phyloP scores from a whole-genome alignment of 148 eudicot species.

The Silene latifolia region DNA sequence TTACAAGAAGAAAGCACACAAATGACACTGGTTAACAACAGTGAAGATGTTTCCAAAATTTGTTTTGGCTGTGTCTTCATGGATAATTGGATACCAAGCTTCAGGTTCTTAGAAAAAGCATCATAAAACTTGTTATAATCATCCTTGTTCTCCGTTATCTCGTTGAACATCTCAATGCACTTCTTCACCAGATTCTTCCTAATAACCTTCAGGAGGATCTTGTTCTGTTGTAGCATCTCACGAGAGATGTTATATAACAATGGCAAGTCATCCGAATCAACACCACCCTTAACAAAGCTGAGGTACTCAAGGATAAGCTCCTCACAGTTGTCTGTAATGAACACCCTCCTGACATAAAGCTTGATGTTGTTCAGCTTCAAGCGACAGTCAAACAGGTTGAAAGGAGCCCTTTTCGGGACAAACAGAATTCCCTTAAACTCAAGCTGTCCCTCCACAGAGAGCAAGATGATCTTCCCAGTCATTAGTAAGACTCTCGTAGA shows the following conservation, averaged over 20 bases:
- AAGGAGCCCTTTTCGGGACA: slow-evolving; percentile 12
- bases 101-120: slow-evolving; percentile 79
- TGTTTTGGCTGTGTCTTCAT: slow-evolving; percentile 86
- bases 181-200: slow-evolving; percentile 92
- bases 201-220: slow-evolving; percentile 85
- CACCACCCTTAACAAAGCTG: slow-evolving; percentile 63
- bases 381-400: slow-evolving; percentile 71
- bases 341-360: slow-evolving; percentile 90
- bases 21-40: too few species aligned
- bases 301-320: slow-evolving; percentile 90
- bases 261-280: slow-evolving; percentile 51
- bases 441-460: slow-evolving; percentile 66
- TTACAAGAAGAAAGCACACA: too few species aligned
- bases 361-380: slow-evolving; percentile 89
- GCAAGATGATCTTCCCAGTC: slow-evolving; percentile 41
- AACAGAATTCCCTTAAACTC: slow-evolving; percentile 3
- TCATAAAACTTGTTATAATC: slow-evolving; percentile 88
- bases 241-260: slow-evolving; percentile 91
- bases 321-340: slow-evolving; percentile 35
- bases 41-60: too few species aligned
- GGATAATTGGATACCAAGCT: slow-evolving; percentile 85
- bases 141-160: slow-evolving; percentile 89
- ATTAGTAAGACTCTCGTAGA: slow-evolving; percentile 80
- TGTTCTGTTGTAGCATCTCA: slow-evolving; percentile 89
- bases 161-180: slow-evolving; percentile 88